Evolutionary conservation across 2,329 filamentous ascomycete species (phyloP).

Genomic region (Phaeosphaeria sp.): DNA sequence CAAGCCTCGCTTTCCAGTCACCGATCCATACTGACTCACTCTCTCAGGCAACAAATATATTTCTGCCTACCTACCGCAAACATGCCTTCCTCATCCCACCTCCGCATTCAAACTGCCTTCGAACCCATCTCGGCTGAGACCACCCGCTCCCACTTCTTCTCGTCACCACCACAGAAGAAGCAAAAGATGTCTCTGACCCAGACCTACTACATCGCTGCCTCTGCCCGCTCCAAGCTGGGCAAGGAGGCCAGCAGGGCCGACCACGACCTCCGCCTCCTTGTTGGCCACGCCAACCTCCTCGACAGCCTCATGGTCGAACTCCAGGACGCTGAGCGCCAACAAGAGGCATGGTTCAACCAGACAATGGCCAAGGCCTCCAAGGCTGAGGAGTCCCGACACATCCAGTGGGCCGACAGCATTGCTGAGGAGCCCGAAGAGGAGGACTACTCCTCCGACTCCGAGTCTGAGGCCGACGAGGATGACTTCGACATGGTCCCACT

Average conservation of each 20-base stretch:
- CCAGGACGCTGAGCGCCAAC: conserved; percentile 90
- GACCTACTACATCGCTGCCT: conserved; percentile 98
- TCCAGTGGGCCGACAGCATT: conserved; percentile 86
- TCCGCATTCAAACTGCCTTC: conserved; percentile 55
- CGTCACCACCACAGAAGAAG: conserved; percentile 59
- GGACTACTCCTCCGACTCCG: conserved; percentile 58
- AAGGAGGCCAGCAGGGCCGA: conserved; percentile 87
- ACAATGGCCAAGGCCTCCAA: conserved; percentile 79
- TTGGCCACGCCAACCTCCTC: conserved; percentile 97
- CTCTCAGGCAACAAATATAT: conserved; percentile 38
- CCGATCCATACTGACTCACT: conserved; percentile 61
- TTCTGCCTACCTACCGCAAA: conserved; percentile 40
- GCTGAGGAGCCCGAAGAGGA: conserved; percentile 76
- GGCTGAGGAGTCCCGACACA: conserved; percentile 69
- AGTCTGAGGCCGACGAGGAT: conserved; percentile 60
- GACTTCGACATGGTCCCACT: conserved; percentile 55
- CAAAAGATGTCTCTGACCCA: conserved; percentile 97
- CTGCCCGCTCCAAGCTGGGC: conserved; percentile 94
- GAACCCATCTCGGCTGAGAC: conserved; percentile 55
- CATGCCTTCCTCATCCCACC: conserved; percentile 57
- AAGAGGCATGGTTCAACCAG: conserved; percentile 98
- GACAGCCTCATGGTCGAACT: conserved; percentile 92
- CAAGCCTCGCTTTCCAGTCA: conserved; percentile 38
- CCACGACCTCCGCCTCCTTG: conserved; percentile 92
- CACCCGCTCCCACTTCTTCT: conserved; percentile 51